A percentile compares a stretch with the other conserved stretches of the same genome.
Conservation (phyloP, 1,284 basidiomycete genomes). For the Ustilago trichophora region DNA sequence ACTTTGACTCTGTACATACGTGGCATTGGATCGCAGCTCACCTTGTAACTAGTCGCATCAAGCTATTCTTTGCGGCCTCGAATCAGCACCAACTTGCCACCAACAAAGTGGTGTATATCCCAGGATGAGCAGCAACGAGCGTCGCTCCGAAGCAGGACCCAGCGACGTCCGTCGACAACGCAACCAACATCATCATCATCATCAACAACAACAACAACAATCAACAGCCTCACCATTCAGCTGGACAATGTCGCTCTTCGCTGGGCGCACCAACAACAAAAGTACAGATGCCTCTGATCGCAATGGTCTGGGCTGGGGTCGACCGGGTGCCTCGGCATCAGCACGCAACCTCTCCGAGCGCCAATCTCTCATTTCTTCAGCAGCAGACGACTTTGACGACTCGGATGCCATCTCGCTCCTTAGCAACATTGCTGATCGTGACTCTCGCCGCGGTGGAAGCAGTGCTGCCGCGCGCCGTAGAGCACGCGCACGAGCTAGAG, state of each 20-base stretch:
- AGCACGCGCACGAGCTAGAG: slow-evolving; percentile 19
- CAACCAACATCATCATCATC: not conserved
- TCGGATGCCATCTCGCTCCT: slow-evolving; percentile 58
- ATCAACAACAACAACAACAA: too few relatives aligned
- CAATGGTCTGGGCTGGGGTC: slow-evolving; percentile 18
- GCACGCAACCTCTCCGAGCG: slow-evolving; percentile 18
- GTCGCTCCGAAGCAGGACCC: slow-evolving; percentile 10
- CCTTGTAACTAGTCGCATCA: too few relatives aligned
- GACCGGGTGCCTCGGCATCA: slow-evolving; percentile 5
- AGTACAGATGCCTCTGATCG: not conserved
- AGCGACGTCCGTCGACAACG: slow-evolving; percentile 6
- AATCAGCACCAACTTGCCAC: too few relatives aligned
- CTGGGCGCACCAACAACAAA: slow-evolving; percentile 17
- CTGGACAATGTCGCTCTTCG: slow-evolving; percentile 34
- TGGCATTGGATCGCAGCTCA: too few relatives aligned
- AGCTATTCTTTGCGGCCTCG: too few relatives aligned
- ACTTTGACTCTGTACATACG: too few relatives aligned
- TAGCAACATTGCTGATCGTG: slow-evolving; percentile 52
- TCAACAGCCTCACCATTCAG: slow-evolving; percentile 14
- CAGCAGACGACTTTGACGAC: slow-evolving; percentile 51
- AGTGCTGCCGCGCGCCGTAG: slow-evolving; percentile 23
- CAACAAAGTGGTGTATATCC: too few relatives aligned
- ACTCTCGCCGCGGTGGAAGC: slow-evolving; percentile 23
- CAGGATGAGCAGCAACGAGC: slow-evolving; percentile 5
- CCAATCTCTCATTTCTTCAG: slow-evolving; percentile 16